Evolutionary conservation across 352 stramenopile genomes (phyloP).

Genomic region (Saprolegnia parasitica): DNA sequence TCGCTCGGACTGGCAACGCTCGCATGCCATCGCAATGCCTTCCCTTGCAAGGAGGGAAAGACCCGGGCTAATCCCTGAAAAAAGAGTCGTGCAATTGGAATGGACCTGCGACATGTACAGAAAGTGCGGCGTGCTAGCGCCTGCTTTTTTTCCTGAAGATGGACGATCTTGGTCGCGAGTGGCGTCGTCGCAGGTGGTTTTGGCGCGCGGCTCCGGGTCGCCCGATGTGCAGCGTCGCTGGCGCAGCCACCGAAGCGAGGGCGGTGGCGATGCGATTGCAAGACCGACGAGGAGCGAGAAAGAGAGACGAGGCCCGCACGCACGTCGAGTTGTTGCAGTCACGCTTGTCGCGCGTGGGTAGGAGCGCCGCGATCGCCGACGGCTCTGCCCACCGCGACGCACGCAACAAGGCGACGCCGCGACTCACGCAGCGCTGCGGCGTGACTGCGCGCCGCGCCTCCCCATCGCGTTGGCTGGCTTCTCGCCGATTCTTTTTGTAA

Average conservation of each 20-base stretch:
- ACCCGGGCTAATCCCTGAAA: neutral
- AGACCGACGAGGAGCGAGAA: neutral
- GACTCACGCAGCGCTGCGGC: neutral
- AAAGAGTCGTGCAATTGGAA: neutral
- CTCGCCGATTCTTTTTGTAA: neutral
- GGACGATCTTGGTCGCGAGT: too few relatives aligned
- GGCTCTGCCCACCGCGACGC: neutral
- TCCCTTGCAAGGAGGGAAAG: neutral
- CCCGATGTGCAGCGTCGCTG: neutral
- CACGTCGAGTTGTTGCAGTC: neutral
- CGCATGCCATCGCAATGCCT: too few relatives aligned
- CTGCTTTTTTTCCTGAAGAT: conserved; percentile 14
- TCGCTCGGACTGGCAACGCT: too few relatives aligned
- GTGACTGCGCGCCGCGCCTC: neutral
- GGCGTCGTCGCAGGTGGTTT: too few relatives aligned
- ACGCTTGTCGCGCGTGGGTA: neutral
- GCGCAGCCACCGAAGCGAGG: too few relatives aligned
- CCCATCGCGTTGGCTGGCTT: neutral
- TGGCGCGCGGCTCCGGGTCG: too few relatives aligned
- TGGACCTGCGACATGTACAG: conserved; percentile 6
- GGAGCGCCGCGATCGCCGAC: too few relatives aligned
- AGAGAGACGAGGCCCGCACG: neutral
- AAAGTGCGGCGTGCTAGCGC: neutral
- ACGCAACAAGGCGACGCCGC: neutral
- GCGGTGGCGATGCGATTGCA: too few relatives aligned